Evolutionary conservation across 805 yeast genomes (phyloP).

Genomic region (Kuraishia floccosa): DNA sequence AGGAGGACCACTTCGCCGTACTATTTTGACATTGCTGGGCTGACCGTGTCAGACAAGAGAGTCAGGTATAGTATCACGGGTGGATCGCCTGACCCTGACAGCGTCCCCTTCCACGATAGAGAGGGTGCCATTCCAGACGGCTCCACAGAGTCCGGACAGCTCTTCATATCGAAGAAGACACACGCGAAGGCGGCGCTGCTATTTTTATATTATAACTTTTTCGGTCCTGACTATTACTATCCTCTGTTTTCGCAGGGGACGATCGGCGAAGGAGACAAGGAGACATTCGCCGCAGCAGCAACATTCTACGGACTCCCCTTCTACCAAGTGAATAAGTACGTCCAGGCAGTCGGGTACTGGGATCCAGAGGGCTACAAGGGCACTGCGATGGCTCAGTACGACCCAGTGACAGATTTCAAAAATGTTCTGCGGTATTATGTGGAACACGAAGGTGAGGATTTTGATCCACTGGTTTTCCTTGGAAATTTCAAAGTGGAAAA

Average conservation of each 20-base stretch:
- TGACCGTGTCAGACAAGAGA: constrained; percentile 23
- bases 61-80: constrained; percentile 29
- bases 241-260: constrained; percentile 61
- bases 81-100: constrained; percentile 18
- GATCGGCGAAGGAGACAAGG: constrained; percentile 77
- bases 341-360: constrained; percentile 17
- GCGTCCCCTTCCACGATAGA: constrained; percentile 43
- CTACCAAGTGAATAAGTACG: constrained; percentile 8
- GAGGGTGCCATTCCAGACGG: constrained; percentile 54
- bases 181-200: constrained; percentile 50
- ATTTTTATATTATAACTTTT: constrained; percentile 51
- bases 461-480: not conserved
- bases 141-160: constrained; percentile 61
- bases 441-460: not conserved
- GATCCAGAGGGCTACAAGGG: constrained; percentile 12
- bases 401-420: constrained; percentile 23
- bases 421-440: too few species aligned
- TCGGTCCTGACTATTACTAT: constrained; percentile 59
- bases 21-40: constrained; percentile 34
- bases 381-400: constrained; percentile 17
- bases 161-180: constrained; percentile 44
- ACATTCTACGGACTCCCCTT: constrained; percentile 21
- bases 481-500: constrained; percentile 6
- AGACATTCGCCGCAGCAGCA: constrained; percentile 65
- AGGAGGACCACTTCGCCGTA: constrained; percentile 49